Conservation (phyloP, 805 yeast genomes). For the Candida succiphila region DNA sequence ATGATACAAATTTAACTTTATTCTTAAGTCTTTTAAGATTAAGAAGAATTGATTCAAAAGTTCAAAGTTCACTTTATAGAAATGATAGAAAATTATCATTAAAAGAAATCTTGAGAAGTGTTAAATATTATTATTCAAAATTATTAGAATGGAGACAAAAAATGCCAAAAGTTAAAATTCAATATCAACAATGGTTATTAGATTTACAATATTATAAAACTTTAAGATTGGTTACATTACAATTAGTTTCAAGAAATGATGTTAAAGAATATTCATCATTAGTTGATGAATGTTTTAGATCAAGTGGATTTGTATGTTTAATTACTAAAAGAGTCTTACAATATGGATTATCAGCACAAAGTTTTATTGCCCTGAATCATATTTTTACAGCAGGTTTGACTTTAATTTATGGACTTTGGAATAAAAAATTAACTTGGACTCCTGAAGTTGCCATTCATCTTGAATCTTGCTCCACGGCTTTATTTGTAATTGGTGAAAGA, state of each 20-base stretch:
- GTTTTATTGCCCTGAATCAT: slow-evolving; percentile 12
- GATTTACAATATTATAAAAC: slow-evolving; percentile 11
- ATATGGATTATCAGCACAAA: slow-evolving; percentile 13
- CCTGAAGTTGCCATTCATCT: slow-evolving; percentile 12
- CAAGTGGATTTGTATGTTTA: slow-evolving; percentile 13
- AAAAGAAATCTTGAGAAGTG: slow-evolving; percentile 5
- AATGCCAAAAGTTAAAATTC: slow-evolving; percentile 8
- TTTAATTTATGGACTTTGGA: slow-evolving; percentile 11
- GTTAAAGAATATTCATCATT: slow-evolving; percentile 5
- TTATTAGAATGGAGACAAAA: slow-evolving; percentile 9
- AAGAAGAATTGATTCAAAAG: slow-evolving; percentile 11
- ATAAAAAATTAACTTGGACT: slow-evolving; percentile 12
- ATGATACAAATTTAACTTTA: slow-evolving; percentile 10
- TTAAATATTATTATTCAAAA: slow-evolving; percentile 4
- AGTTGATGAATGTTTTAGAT: slow-evolving; percentile 10
- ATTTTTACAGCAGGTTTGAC: slow-evolving; percentile 15
- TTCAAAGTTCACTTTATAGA: slow-evolving; percentile 11
- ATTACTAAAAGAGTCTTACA: slow-evolving; percentile 12
- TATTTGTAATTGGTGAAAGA: slow-evolving; percentile 15
- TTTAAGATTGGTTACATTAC: slow-evolving; percentile 9
- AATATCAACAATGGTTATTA: slow-evolving; percentile 6
- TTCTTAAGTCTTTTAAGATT: slow-evolving; percentile 6
- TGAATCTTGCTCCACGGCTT: slow-evolving; percentile 15
- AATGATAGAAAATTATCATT: slow-evolving; percentile 8
- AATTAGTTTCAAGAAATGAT: slow-evolving; percentile 8